Percentiles rank a stretch among this genome's conserved stretches.
phyloP scores from a whole-genome alignment of 1,284 basidiomycete genomes.

The Tilletiopsis washingtonensis region DNA sequence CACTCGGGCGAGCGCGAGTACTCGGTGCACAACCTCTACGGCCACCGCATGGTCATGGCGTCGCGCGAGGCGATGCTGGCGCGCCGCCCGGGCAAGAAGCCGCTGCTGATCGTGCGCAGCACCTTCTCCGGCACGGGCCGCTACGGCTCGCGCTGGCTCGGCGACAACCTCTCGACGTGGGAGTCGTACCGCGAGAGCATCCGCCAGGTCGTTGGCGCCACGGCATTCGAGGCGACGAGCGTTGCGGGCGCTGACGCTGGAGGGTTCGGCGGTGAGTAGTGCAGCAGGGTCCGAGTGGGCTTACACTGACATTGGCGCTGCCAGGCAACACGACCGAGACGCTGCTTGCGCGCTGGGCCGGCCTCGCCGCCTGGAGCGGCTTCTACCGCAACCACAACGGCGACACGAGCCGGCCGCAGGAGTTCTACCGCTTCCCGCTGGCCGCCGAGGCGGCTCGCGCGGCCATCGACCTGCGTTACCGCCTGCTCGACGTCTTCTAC shows the following conservation, averaged over 20 bases:
- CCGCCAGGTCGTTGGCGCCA: constrained; percentile 59
- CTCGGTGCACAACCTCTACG: constrained; percentile 58
- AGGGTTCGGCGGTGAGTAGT: constrained; percentile 52
- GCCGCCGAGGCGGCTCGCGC: too few relatives aligned
- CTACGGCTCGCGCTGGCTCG: constrained; percentile 63
- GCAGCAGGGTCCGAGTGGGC: too few relatives aligned
- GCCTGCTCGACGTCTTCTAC: too few relatives aligned
- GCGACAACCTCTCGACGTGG: constrained; percentile 58
- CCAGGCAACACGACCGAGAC: constrained; percentile 59
- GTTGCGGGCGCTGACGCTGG: constrained; percentile 64
- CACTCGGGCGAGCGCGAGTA: not conserved
- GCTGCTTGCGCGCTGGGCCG: constrained; percentile 65
- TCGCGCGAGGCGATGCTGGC: constrained; percentile 60
- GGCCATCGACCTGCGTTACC: too few relatives aligned
- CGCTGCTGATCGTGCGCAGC: constrained; percentile 64
- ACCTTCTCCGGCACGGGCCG: constrained; percentile 63
- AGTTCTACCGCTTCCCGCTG: too few relatives aligned
- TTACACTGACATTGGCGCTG: too few relatives aligned
- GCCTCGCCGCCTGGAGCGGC: constrained; percentile 63
- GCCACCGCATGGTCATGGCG: constrained; percentile 62
- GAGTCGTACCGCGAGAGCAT: constrained; percentile 56
- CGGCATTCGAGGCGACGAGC: constrained; percentile 60
- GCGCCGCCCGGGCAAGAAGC: constrained; percentile 43
- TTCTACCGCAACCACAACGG: constrained; percentile 55
- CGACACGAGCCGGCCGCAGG: not conserved